Base-by-base conservation (phyloP, 75 land plant genomes). In the Selaginella tamariscina region DNA sequence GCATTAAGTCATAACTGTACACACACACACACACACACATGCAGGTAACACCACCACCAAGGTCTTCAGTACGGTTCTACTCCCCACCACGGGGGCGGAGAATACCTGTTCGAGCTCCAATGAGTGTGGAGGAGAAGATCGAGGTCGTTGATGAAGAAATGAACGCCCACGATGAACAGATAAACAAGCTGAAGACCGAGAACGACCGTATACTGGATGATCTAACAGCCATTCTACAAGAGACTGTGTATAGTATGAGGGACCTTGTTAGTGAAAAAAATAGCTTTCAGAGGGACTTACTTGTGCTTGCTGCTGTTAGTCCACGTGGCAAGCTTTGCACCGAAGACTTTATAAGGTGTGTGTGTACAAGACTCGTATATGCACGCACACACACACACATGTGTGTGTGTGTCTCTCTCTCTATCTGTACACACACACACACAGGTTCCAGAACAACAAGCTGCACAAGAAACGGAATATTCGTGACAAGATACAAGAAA, bases 121-220 rank as follows among this genome's bases (percentile, higher is more conserved):
- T 77, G 66, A 77, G 70, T 72, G 18, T 65, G 30, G 79, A 77
- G 60, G 79, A 77, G 65, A 73, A 73, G 60, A 28, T 49, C 65
- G 79, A 77, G 32, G 67, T 77, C 63, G 79, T 70, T 18, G 67
- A 57, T n/a, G 60, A 39, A 0, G 75, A 77, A 63, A 60, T 56
- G 65, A 55, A 29, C 2, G 33, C 54, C 29, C 39, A 66, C 32
- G 32, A 56, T 24, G 56, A 67, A n/a, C 75, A 77, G 23, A 72
- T 77, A 21, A 39, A 39, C 49, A 5, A 15, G 49, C 49, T 39
- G 49, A 39, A 31, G 56, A 65, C 56, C 29, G 79, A 77, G 56
- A 77, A 69, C 68, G 75, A 77, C 32, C 74, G 67, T 23, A 32
- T 77, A 31, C 44, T 77, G 32, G 79, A 77, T 72, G 79, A 77